Base-by-base conservation (phyloP, 2,329 filamentous ascomycete species). In the Penicillium olsonii region DNA sequence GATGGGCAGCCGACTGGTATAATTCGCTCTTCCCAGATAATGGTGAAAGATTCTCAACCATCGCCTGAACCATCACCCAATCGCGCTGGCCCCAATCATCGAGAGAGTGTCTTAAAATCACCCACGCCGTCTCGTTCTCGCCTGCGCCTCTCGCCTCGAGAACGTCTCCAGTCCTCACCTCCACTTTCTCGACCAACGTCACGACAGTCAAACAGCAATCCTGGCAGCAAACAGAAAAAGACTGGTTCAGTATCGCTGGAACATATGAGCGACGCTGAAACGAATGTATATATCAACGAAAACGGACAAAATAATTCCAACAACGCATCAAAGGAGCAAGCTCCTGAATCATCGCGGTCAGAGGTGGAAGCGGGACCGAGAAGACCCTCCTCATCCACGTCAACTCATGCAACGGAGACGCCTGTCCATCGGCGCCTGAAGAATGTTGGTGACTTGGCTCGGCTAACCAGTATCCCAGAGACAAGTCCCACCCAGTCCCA, bases 361-460 rank as follows among this genome's bases (percentile, higher is more conserved):
- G 39, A 22, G 18, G 49, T 53, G 2, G 45, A 48, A n/a, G 19
- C 45, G 8, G 58, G 57, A 33, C 20, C 26, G 19, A 57, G 43
- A 17, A 63, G 58, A 9, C 69, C 71, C 43, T 57, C 63, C 6
- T 72, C 69, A 5, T 72, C 69, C 10, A 68, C 73, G 62, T 67
- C 65, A 8, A 73, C 71, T 20, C 67, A 63, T 29, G 61, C 74
- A n/a, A 65, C 63, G 17, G 70, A 74, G 53, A 75, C 72, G 5
- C 72, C 72, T 17, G 54, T 70, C 37, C 63, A 66, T 20, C 59
- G 56, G n/a, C 56, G 53, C 35, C 52, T 49, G 26, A 61, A 45
- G 41, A 51, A 41, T 40, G 48, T 60, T 34, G 58, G 54, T 10
- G 63, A 68, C 35, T 59, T 64, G 33, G 53, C 65, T 31, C 62